Conservation (phyloP, 176 grass and related monocot species). For the Thalia dealbata region DNA sequence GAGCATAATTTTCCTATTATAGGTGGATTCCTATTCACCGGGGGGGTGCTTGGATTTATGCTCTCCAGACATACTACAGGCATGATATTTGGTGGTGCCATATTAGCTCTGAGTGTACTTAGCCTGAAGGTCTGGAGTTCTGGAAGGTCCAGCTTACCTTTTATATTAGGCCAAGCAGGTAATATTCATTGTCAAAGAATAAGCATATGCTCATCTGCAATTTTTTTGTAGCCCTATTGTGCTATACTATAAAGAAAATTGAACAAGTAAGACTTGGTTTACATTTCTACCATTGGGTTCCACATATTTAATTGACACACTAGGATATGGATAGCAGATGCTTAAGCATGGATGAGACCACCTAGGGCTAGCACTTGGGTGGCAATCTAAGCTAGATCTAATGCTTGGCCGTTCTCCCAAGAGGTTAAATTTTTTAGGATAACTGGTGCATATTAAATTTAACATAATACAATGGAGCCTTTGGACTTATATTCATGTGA, state of each 20-base stretch:
- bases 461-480: too few species aligned
- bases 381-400: too few species aligned
- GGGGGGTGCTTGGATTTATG: slow-evolving; percentile 69
- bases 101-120: slow-evolving; percentile 54
- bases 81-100: slow-evolving; percentile 61
- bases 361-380: too few species aligned
- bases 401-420: too few species aligned
- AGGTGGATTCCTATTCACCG: slow-evolving; percentile 63
- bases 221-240: background rate
- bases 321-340: too few species aligned
- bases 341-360: too few species aligned
- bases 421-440: too few species aligned
- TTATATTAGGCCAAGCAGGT: slow-evolving; percentile 89
- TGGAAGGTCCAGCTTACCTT: slow-evolving; percentile 70
- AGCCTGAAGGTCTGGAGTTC: slow-evolving; percentile 89
- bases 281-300: too few species aligned
- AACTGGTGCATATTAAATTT: too few species aligned
- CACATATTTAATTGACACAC: too few species aligned
- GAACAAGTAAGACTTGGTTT: too few species aligned
- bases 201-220: background rate
- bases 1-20: slow-evolving; percentile 19
- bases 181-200: slow-evolving; percentile 13
- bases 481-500: too few species aligned
- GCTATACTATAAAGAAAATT: background rate
- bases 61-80: slow-evolving; percentile 69